Conservation (phyloP, 257 asterid genomes). For the Parsonsia alboflavescens region DNA sequence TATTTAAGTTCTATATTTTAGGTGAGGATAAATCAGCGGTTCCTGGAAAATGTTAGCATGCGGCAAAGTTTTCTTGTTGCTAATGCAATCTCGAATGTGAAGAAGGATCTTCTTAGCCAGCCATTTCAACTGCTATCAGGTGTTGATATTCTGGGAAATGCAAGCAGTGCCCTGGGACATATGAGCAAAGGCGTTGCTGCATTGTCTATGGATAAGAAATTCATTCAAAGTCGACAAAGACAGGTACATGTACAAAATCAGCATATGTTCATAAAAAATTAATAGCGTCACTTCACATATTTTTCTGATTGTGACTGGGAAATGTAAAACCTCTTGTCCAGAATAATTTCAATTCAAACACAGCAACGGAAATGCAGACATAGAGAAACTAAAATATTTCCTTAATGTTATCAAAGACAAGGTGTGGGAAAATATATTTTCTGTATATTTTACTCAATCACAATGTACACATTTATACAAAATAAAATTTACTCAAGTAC, state of each 20-base stretch:
- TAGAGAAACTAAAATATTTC: not conserved
- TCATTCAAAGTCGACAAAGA: conserved; percentile 96
- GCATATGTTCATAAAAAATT: not conserved
- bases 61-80: conserved; percentile 78
- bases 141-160: conserved; percentile 96
- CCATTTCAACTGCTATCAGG: conserved; percentile 98
- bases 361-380: not conserved
- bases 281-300: not conserved
- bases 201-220: conserved; percentile 96
- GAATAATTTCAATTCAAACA: not conserved
- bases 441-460: too few species aligned
- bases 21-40: conserved; percentile 88
- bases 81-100: conserved; percentile 73
- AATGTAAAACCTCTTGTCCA: not conserved
- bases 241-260: conserved; percentile 45
- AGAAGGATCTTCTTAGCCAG: conserved; percentile 94
- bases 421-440: too few species aligned
- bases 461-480: too few species aligned
- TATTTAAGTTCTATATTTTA: conserved; percentile 27
- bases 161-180: conserved; percentile 99
- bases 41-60: conserved; percentile 76
- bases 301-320: not conserved
- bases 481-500: too few species aligned
- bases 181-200: conserved; percentile 99
- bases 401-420: too few species aligned